Percentiles rank a stretch among this genome's conserved stretches.
phyloP scores from a whole-genome alignment of 1,284 basidiomycete species.

The Trichosporon sp. region DNA sequence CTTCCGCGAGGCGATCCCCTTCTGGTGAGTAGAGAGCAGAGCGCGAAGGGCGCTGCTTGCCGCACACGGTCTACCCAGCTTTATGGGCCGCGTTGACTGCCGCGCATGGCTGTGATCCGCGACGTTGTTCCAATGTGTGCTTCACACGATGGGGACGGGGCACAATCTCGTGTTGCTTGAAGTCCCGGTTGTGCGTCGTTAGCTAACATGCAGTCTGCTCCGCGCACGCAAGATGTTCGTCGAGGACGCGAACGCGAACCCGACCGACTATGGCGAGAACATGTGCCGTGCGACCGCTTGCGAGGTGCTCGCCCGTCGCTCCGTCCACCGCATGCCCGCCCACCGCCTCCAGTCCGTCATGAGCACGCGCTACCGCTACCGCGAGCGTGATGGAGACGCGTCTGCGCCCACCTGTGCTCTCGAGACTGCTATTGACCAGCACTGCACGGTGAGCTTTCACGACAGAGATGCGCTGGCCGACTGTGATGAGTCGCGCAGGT shows the following conservation, averaged over 20 bases:
- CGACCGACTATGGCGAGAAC: slow-evolving; percentile 83
- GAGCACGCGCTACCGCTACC: slow-evolving; percentile 70
- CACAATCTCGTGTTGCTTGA: not conserved
- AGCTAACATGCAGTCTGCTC: slow-evolving; percentile 69
- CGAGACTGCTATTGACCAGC: slow-evolving; percentile 80
- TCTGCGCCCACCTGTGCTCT: slow-evolving; percentile 74
- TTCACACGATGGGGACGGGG: too few species aligned
- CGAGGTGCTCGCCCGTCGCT: slow-evolving; percentile 80
- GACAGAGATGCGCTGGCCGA: too few species aligned
- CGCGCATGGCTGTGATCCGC: not conserved
- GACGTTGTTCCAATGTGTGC: not conserved
- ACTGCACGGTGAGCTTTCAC: slow-evolving; percentile 49
- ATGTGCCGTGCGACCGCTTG: slow-evolving; percentile 78
- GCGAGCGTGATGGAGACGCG: slow-evolving; percentile 72
- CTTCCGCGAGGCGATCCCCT: slow-evolving; percentile 72
- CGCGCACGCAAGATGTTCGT: slow-evolving; percentile 76
- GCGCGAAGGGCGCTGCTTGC: not conserved
- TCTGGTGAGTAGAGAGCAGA: slow-evolving; percentile 38
- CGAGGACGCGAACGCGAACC: slow-evolving; percentile 56
- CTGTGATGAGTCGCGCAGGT: too few species aligned
- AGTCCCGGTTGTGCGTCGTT: too few species aligned
- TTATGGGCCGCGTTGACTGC: too few species aligned
- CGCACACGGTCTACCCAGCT: too few species aligned
- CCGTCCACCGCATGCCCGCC: slow-evolving; percentile 68
- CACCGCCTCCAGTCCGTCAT: slow-evolving; percentile 71